Base-by-base conservation (phyloP, 2,329 filamentous ascomycete genomes). In the Penicillium sp. region DNA sequence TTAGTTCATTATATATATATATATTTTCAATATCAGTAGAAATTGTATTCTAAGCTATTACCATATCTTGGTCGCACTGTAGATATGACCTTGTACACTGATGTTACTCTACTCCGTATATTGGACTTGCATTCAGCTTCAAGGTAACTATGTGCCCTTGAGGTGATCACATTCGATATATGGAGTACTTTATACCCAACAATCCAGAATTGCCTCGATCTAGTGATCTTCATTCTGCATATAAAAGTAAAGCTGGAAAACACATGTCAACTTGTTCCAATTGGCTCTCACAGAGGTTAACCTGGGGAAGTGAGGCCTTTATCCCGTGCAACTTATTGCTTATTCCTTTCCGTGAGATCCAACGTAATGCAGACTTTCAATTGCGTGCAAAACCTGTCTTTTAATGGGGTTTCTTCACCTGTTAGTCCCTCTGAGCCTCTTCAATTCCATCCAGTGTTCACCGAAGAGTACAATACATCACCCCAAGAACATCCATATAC, bases 321-420 rank as follows among this genome's bases (percentile, higher is more conserved):
- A 42, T 43, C 32, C 43, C 32, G 55, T 57, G 24, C 26, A 37
- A 54, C 43, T 46, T 45, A 6, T 52, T 52, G 48, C 40, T 52
- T 46, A 45, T 55, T 51, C 18, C 13, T 31, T 37, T n/a, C 47
- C 48, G 34, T 40, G 18, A 46, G 42, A 55, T 44, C 55, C 37
- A 54, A 53, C 50, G 44, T 57, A 44, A 54, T 54, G 55, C 29
- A 57, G 45, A 20, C 22, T 54, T 39, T 16, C 18, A 53, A 48
- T 48, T 48, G 43, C 42, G 38, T 53, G 29, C 38, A 45, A 48
- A 49, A 13, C 9, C 10, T 35, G 38, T 10, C 32, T 32, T 43
- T 37, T 11, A 44, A 34, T 39, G 38, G 13, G 13, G 2, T 53
- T 48, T 31, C 4, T 44, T 26, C 16, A 10, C 4, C 10, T 16